phyloP scores from a whole-genome alignment of 495 filamentous ascomycete genomes.

The Talaromyces nanjingensis region DNA sequence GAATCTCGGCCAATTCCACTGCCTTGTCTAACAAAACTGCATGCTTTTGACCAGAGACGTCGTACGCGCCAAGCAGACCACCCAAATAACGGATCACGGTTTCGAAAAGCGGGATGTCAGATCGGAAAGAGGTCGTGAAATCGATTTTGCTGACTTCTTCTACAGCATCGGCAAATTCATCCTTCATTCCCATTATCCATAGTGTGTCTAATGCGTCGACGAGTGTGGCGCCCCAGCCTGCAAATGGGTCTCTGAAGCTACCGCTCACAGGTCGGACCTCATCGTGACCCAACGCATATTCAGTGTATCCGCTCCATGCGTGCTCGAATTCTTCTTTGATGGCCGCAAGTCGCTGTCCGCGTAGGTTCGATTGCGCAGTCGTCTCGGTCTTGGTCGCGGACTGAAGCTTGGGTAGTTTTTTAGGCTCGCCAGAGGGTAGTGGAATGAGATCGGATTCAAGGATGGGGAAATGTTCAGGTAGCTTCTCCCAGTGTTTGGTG shows the following conservation, averaged over 20 bases:
- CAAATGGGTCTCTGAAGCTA: slow-evolving; percentile 66
- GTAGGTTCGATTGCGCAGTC: slow-evolving; percentile 49
- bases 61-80: slow-evolving; percentile 75
- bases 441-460: slow-evolving; percentile 59
- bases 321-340: slow-evolving; percentile 62
- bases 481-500: slow-evolving; percentile 59
- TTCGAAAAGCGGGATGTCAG: slow-evolving; percentile 76
- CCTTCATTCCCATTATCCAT: slow-evolving; percentile 90
- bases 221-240: slow-evolving; percentile 89
- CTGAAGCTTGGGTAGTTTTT: slow-evolving; percentile 70
- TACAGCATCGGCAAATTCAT: slow-evolving; percentile 84
- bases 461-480: slow-evolving; percentile 68
- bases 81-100: slow-evolving; percentile 84
- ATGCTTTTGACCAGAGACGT: slow-evolving; percentile 65
- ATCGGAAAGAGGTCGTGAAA: slow-evolving; percentile 65
- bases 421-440: slow-evolving; percentile 64
- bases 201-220: slow-evolving; percentile 91
- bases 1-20: slow-evolving; percentile 75
- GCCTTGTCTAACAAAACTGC: slow-evolving; percentile 75
- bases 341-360: slow-evolving; percentile 53
- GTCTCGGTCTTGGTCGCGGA: slow-evolving; percentile 60
- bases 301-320: slow-evolving; percentile 71
- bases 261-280: slow-evolving; percentile 65
- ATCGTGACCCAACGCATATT: slow-evolving; percentile 71
- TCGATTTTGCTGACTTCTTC: slow-evolving; percentile 73